These are phyloP conservation scores for Pisolithus thermaeus DNA, from an alignment of 1,284 basidiomycete genomes.

Conservation along the genomic window DNA sequence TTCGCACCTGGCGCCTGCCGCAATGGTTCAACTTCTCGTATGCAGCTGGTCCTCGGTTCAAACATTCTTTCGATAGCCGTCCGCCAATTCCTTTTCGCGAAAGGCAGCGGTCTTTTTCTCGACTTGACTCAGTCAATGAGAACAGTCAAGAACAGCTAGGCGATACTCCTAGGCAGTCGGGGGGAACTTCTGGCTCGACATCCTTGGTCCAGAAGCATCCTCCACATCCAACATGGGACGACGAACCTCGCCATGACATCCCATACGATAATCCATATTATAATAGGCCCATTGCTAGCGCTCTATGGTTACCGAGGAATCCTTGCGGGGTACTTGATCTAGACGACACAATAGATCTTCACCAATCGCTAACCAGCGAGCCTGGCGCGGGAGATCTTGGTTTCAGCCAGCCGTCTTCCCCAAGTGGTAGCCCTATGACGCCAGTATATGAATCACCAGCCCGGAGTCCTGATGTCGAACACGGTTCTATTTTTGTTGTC, in stretches of 20 bases:
- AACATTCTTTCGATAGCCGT: slow-evolving; percentile 33
- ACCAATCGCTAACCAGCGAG: slow-evolving; percentile 58
- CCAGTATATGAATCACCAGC: slow-evolving; percentile 17
- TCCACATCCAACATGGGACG: slow-evolving; percentile 71
- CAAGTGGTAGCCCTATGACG: slow-evolving; percentile 24
- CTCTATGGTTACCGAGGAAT: slow-evolving; percentile 82
- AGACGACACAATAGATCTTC: slow-evolving; percentile 79
- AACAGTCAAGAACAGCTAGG: background rate
- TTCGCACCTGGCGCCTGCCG: slow-evolving; percentile 47
- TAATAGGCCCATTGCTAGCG: slow-evolving; percentile 59
- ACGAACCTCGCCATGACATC: slow-evolving; percentile 58
- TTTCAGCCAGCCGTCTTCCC: slow-evolving; percentile 31
- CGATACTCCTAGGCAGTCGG: background rate
- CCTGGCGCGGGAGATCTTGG: slow-evolving; percentile 51
- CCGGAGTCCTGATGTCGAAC: slow-evolving; percentile 10
- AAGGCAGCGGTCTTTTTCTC: slow-evolving; percentile 27
- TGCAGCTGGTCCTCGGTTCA: slow-evolving; percentile 39
- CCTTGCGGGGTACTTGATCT: slow-evolving; percentile 73
- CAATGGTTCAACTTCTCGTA: slow-evolving; percentile 52
- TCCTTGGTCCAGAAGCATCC: slow-evolving; percentile 56
- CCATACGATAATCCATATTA: slow-evolving; percentile 86
- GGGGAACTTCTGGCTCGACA: slow-evolving; percentile 12
- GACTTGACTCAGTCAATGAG: slow-evolving; percentile 24
- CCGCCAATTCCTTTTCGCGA: slow-evolving; percentile 49
- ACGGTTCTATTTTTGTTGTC: background rate